Conservation (phyloP, 345 rosid genomes). For the Syzygium jambos region DNA sequence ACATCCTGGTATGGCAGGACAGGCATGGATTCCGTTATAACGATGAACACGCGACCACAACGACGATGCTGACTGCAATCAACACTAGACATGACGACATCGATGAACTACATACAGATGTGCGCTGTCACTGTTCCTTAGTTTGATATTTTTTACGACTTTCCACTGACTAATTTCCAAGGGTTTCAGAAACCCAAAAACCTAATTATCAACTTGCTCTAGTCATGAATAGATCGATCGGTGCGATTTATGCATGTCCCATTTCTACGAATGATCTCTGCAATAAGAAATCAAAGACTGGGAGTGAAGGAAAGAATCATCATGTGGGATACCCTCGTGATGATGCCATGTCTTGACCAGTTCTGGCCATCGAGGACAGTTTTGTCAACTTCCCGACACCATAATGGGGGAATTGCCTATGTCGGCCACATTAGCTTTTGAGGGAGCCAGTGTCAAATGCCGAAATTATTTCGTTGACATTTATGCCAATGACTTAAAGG, state of each 20-base stretch:
- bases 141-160: background rate
- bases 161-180: background rate
- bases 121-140: background rate
- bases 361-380: background rate
- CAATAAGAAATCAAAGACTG: background rate
- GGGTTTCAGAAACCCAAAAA: background rate
- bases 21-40: background rate
- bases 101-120: background rate
- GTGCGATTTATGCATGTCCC: background rate
- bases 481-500: background rate
- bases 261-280: background rate
- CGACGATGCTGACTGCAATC: background rate
- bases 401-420: background rate
- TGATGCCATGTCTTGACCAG: background rate
- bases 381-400: background rate
- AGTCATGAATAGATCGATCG: background rate
- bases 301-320: background rate
- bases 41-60: background rate
- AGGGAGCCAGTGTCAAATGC: background rate
- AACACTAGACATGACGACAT: background rate
- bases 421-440: conserved; percentile 1
- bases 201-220: background rate
- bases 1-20: conserved; percentile 3
- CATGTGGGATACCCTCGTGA: background rate
- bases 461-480: background rate